These are phyloP conservation scores for Daldinia eschscholtzii DNA, from an alignment of 2,329 filamentous ascomycete genomes.

Conservation along the genomic window DNA sequence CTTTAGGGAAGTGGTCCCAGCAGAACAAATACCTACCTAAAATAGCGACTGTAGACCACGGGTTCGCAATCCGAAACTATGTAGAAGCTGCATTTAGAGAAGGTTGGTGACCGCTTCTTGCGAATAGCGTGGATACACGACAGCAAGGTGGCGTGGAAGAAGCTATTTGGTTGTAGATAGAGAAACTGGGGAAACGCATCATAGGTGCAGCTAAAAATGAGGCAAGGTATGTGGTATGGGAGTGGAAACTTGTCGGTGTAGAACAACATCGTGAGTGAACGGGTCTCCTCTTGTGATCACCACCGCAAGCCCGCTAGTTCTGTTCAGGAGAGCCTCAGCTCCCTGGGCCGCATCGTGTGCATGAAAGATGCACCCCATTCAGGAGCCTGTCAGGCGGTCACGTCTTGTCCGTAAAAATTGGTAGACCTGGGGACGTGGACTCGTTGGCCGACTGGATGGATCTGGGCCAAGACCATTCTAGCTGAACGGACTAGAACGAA, in stretches of 20 bases:
- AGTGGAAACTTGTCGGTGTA: slow-evolving; percentile 42
- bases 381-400: slow-evolving; percentile 26
- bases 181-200: slow-evolving; percentile 31
- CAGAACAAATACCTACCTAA: slow-evolving; percentile 20
- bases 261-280: slow-evolving; percentile 35
- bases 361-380: slow-evolving; percentile 40
- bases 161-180: slow-evolving; percentile 40
- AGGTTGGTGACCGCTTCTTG: slow-evolving; percentile 43
- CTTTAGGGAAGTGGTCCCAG: slow-evolving; percentile 1
- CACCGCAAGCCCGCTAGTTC: slow-evolving; percentile 31
- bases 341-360: slow-evolving; percentile 30
- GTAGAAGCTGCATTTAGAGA: slow-evolving; percentile 31
- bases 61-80: slow-evolving; percentile 17
- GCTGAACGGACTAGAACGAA: slow-evolving; percentile 19
- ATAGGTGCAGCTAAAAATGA: slow-evolving; percentile 38
- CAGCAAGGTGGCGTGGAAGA: slow-evolving; percentile 39
- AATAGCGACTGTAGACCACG: slow-evolving; percentile 18
- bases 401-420: slow-evolving; percentile 19
- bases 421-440: slow-evolving; percentile 29
- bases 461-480: slow-evolving; percentile 33
- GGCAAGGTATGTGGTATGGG: slow-evolving; percentile 37
- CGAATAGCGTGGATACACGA: slow-evolving; percentile 43
- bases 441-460: slow-evolving; percentile 35
- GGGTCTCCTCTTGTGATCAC: slow-evolving; percentile 33
- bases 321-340: slow-evolving; percentile 36